Percentiles rank a stretch among this genome's conserved stretches.
Evolutionary conservation across 2,329 filamentous ascomycete species (phyloP).

Genomic region (Allantophomopsis cytisporea): DNA sequence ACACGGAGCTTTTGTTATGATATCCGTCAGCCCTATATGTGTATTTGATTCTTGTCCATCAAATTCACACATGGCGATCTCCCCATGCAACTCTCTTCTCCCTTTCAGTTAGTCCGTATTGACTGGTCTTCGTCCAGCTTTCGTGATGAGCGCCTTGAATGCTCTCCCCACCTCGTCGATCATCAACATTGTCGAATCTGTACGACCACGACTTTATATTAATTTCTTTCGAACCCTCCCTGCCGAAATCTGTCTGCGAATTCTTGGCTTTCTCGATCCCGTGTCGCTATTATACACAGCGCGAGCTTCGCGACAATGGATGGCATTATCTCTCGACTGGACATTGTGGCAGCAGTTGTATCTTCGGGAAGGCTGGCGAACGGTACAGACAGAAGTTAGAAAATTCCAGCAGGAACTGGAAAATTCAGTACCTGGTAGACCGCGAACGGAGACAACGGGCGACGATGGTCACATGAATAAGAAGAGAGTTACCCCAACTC

Average conservation of each 20-base stretch:
- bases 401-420: slow-evolving; percentile 46
- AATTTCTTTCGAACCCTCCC: slow-evolving; percentile 81
- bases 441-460: slow-evolving; percentile 1
- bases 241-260: slow-evolving; percentile 78
- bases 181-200: slow-evolving; percentile 63
- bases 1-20: too few relatives aligned
- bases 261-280: slow-evolving; percentile 77
- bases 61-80: too few relatives aligned
- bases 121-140: too few relatives aligned
- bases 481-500: slow-evolving; percentile 34
- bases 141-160: slow-evolving; percentile 53
- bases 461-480: slow-evolving; percentile 39
- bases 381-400: slow-evolving; percentile 50
- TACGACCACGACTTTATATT: slow-evolving; percentile 79
- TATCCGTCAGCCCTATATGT: too few relatives aligned
- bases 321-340: slow-evolving; percentile 65
- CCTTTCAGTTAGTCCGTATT: too few relatives aligned
- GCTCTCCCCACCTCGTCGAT: slow-evolving; percentile 71
- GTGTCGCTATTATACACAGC: slow-evolving; percentile 69
- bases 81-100: too few relatives aligned
- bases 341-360: slow-evolving; percentile 81
- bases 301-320: slow-evolving; percentile 70
- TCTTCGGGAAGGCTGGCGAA: slow-evolving; percentile 73
- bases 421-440: slow-evolving; percentile 8
- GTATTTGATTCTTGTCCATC: too few relatives aligned